Conservation (phyloP, 495 filamentous ascomycete genomes). For the Geoglossum glabrum region DNA sequence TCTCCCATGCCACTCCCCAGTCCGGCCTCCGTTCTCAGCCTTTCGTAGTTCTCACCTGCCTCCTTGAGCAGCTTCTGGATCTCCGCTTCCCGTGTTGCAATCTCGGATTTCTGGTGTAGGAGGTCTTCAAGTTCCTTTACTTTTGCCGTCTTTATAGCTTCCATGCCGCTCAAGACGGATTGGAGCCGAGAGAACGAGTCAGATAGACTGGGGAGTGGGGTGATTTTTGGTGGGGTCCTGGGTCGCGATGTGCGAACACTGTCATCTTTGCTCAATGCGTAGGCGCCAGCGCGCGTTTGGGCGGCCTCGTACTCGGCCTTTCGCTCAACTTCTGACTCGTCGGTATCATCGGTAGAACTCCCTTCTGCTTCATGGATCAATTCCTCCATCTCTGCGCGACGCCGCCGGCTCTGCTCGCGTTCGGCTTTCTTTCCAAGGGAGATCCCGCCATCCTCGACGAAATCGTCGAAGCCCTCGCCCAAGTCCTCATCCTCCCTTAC, state of each 20-base stretch:
- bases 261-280: conserved; percentile 27
- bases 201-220: conserved; percentile 32
- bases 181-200: conserved; percentile 30
- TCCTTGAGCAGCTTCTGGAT: conserved; percentile 67
- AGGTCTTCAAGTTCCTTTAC: conserved; percentile 35
- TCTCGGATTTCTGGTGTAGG: conserved; percentile 43
- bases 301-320: conserved; percentile 72
- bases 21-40: conserved; percentile 32
- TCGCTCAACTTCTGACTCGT: conserved; percentile 64
- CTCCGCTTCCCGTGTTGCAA: conserved; percentile 54
- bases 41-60: conserved; percentile 60
- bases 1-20: conserved; percentile 7
- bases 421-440: conserved; percentile 64
- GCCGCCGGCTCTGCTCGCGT: conserved; percentile 43
- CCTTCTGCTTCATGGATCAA: conserved; percentile 67
- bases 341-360: conserved; percentile 24
- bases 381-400: conserved; percentile 60
- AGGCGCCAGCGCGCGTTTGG: conserved; percentile 53
- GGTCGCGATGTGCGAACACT: conserved; percentile 22
- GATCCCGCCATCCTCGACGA: conserved; percentile 65
- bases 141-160: conserved; percentile 31
- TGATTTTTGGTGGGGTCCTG: conserved; percentile 36
- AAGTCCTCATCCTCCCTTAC: conserved; percentile 79
- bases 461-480: conserved; percentile 88
- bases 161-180: conserved; percentile 31